phyloP scores from a whole-genome alignment of 192 early-diverging fungal genomes.

The Coemansia sp. region DNA sequence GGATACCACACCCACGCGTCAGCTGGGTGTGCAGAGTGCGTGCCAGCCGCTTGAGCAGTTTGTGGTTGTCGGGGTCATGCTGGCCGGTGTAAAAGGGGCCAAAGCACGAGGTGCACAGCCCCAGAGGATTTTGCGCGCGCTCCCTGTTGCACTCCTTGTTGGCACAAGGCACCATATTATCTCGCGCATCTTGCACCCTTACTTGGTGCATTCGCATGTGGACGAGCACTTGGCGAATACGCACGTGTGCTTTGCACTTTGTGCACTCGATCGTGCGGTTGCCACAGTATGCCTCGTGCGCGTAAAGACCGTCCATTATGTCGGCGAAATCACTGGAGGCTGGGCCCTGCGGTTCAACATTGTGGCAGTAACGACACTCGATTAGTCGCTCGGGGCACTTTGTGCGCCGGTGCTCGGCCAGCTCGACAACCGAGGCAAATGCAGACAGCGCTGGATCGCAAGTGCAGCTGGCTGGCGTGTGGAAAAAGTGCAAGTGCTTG shows the following conservation, averaged over 20 bases:
- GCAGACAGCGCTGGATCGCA: slow-evolving; percentile 50
- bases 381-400: slow-evolving; percentile 71
- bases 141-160: slow-evolving; percentile 73
- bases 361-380: slow-evolving; percentile 82
- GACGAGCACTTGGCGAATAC: slow-evolving; percentile 74
- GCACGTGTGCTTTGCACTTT: slow-evolving; percentile 68
- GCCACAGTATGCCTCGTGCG: slow-evolving; percentile 85
- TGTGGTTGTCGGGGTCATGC: slow-evolving; percentile 72
- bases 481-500: slow-evolving; percentile 69
- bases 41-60: slow-evolving; percentile 69
- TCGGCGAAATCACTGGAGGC: slow-evolving; percentile 58
- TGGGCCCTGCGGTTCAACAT: slow-evolving; percentile 62
- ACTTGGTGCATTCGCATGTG: slow-evolving; percentile 73
- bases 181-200: slow-evolving; percentile 42
- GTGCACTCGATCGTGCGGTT: slow-evolving; percentile 76
- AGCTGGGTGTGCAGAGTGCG: slow-evolving; percentile 72
- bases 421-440: slow-evolving; percentile 39
- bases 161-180: slow-evolving; percentile 63
- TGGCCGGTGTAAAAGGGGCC: slow-evolving; percentile 75
- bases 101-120: slow-evolving; percentile 76
- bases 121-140: slow-evolving; percentile 55
- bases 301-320: slow-evolving; percentile 58
- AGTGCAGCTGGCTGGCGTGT: slow-evolving; percentile 58
- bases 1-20: slow-evolving; percentile 70
- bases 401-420: slow-evolving; percentile 67